Percentiles rank a stretch among this genome's conserved stretches.
Conservation (phyloP, 1,284 basidiomycete genomes). For the Fomitopsis schrenkii region DNA sequence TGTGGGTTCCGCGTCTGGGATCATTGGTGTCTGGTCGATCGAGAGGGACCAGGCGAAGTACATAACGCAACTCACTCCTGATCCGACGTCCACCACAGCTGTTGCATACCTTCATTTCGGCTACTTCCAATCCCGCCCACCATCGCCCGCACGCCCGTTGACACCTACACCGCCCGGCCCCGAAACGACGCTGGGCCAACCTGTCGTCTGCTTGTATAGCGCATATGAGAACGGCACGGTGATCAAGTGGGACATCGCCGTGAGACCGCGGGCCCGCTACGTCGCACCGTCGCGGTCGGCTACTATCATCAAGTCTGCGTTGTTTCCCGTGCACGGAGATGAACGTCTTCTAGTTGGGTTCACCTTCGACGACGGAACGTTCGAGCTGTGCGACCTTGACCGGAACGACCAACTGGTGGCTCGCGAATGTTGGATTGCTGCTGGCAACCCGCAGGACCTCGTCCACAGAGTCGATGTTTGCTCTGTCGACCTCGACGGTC, state of each 20-base stretch:
- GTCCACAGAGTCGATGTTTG: constrained; percentile 52
- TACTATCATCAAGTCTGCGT: constrained; percentile 41
- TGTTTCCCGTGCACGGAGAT: constrained; percentile 43
- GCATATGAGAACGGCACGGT: constrained; percentile 57
- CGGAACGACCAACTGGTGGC: constrained; percentile 34
- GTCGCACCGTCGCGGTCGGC: constrained; percentile 43
- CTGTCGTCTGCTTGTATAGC: constrained; percentile 39
- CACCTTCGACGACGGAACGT: constrained; percentile 55
- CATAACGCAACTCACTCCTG: constrained; percentile 42
- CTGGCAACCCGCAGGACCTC: constrained; percentile 53
- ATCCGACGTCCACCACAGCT: constrained; percentile 37
- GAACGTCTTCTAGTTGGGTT: constrained; percentile 52
- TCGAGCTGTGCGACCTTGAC: constrained; percentile 57
- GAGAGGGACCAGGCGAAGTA: constrained; percentile 35
- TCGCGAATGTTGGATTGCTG: constrained; percentile 43
- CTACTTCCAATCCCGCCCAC: constrained; percentile 7
- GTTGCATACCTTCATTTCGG: constrained; percentile 49
- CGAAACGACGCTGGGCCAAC: constrained; percentile 3
- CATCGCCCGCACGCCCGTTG: constrained; percentile 27
- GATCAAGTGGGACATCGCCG: constrained; percentile 48
- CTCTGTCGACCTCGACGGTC: constrained; percentile 44
- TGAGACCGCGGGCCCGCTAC: constrained; percentile 32
- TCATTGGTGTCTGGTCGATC: constrained; percentile 54
- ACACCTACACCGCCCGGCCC: constrained; percentile 22
- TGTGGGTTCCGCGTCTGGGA: constrained; percentile 60